These are phyloP conservation scores for Malus hybrid DNA, from an alignment of 331 rosid genomes.

Conservation along the genomic window DNA sequence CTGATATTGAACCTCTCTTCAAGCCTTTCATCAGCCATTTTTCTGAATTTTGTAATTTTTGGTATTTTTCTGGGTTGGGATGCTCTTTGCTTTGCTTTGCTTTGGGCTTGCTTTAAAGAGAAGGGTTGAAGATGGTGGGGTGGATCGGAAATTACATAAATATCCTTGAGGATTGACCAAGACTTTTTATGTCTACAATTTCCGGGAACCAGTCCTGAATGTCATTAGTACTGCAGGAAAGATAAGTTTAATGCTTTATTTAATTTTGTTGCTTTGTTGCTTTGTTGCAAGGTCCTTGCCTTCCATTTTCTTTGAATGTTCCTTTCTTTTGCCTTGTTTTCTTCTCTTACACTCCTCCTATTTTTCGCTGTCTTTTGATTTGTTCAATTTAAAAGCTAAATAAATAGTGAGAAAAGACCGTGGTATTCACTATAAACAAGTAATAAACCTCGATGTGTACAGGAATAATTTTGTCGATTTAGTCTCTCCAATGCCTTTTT, in stretches of 20 bases:
- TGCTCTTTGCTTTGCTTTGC: not conserved
- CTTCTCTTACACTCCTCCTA: too few species aligned
- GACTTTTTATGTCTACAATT: not conserved
- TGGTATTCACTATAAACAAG: too few species aligned
- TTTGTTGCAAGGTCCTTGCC: not conserved
- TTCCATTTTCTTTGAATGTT: not conserved
- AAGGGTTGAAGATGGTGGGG: not conserved
- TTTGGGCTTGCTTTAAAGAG: not conserved
- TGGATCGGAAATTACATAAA: not conserved
- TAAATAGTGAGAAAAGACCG: too few species aligned
- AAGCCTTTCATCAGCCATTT: slow-evolving; percentile 29
- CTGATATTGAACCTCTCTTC: slow-evolving; percentile 23
- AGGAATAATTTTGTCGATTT: too few species aligned
- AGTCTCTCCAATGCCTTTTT: too few species aligned
- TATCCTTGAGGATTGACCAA: not conserved
- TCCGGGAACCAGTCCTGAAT: too few species aligned
- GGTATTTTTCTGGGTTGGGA: not conserved
- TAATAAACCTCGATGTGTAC: too few species aligned
- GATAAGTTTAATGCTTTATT: too few species aligned
- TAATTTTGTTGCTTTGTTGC: not conserved
- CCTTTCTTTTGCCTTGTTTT: too few species aligned
- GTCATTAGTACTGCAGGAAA: not conserved
- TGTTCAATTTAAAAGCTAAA: too few species aligned
- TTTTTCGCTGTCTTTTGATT: too few species aligned
- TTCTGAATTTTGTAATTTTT: not conserved